Conservation (phyloP, 1,284 basidiomycete species). For the Irpex lacteus region DNA sequence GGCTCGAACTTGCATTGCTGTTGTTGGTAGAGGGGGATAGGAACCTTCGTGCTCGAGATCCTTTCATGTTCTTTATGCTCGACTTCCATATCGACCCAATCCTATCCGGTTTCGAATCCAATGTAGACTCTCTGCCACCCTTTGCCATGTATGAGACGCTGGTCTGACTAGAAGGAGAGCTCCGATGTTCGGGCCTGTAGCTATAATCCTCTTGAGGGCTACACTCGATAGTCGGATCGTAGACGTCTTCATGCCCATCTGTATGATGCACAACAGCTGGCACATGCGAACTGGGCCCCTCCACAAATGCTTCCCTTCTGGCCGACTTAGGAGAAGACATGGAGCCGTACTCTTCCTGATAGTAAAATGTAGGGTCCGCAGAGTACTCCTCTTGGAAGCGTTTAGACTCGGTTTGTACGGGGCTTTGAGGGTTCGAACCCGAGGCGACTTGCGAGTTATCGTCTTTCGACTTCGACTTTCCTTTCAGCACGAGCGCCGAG, state of each 20-base stretch:
- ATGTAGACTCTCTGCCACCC: not conserved
- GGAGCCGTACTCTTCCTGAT: not conserved
- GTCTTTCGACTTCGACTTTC: not conserved
- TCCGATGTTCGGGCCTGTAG: not conserved
- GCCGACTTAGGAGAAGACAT: not conserved
- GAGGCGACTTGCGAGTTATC: not conserved
- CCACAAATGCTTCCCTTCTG: not conserved
- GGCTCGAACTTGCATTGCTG: not conserved
- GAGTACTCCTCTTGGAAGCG: not conserved
- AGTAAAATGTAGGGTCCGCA: not conserved
- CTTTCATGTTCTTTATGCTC: not conserved
- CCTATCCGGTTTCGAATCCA: not conserved
- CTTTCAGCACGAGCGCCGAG: not conserved
- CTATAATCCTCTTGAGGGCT: not conserved
- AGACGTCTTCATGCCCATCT: not conserved
- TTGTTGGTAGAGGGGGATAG: too few relatives aligned
- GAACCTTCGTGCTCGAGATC: not conserved
- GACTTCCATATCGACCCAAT: not conserved
- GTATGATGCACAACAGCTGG: not conserved
- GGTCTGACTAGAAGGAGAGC: not conserved
- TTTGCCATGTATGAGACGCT: not conserved
- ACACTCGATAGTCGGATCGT: not conserved
- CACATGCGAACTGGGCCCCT: not conserved
- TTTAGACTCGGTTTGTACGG: not conserved
- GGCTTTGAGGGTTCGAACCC: not conserved